Evolutionary conservation across 148 eudicot genomes (phyloP).

Genomic region (Chenopodium formosanum): DNA sequence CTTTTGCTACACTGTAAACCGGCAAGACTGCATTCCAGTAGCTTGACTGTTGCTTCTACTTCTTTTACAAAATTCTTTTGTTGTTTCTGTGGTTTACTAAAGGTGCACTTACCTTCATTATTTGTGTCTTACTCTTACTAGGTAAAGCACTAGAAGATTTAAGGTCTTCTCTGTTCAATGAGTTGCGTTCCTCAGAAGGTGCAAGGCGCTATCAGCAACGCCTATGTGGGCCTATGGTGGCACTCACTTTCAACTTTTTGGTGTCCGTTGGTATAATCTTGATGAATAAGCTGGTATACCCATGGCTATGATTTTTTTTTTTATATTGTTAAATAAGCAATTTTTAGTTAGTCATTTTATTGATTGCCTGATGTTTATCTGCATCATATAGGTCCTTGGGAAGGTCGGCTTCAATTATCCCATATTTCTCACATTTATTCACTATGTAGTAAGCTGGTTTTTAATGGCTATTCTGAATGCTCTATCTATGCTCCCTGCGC

Average conservation of each 20-base stretch:
- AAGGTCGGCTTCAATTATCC: slow-evolving; percentile 86
- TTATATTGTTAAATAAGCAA: neutral
- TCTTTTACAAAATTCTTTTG: neutral
- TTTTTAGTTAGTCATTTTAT: neutral
- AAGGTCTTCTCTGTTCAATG: slow-evolving; percentile 69
- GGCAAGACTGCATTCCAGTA: neutral
- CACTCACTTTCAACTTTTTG: slow-evolving; percentile 88
- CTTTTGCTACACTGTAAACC: neutral
- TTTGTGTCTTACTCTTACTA: slow-evolving; percentile 26
- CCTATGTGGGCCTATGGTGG: slow-evolving; percentile 69
- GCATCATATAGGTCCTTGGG: slow-evolving; percentile 61
- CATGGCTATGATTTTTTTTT: neutral
- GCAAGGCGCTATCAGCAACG: slow-evolving; percentile 73
- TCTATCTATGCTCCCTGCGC: slow-evolving; percentile 62
- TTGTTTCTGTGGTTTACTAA: neutral
- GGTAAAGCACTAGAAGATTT: slow-evolving; percentile 86
- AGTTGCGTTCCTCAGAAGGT: slow-evolving; percentile 54
- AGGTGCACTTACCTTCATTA: neutral
- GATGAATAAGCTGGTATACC: slow-evolving; percentile 80
- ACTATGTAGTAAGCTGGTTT: slow-evolving; percentile 81
- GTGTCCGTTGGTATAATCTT: slow-evolving; percentile 86
- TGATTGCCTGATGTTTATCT: neutral
- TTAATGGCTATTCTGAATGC: slow-evolving; percentile 77
- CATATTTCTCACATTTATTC: slow-evolving; percentile 82
- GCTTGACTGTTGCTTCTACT: neutral